These are phyloP conservation scores for Dothideomycetidae sp. DNA, from an alignment of 2,329 filamentous ascomycete species.

Conservation along the genomic window DNA sequence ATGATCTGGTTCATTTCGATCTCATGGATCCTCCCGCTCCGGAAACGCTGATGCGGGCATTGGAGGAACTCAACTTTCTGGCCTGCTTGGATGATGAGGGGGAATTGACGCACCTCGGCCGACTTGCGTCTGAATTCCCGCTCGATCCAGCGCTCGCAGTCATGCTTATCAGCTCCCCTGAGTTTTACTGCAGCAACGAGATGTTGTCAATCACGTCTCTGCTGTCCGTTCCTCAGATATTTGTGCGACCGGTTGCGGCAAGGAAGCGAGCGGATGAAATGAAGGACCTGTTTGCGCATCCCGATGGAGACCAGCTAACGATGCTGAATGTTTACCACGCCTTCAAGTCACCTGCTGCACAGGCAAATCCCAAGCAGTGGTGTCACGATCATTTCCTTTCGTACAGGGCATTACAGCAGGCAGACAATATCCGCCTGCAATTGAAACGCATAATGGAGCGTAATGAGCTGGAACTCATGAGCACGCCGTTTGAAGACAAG, in stretches of 20 bases:
- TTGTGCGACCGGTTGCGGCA: conserved; percentile 70
- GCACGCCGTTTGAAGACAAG: conserved; percentile 84
- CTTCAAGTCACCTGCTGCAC: conserved; percentile 63
- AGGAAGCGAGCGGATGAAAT: conserved; percentile 92
- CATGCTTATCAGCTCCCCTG: conserved; percentile 93
- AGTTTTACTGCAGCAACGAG: conserved; percentile 98
- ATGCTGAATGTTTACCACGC: conserved; percentile 97
- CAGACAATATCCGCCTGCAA: conserved; percentile 85
- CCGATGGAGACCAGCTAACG: conserved; percentile 88
- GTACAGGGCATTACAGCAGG: conserved; percentile 72
- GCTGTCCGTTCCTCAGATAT: conserved; percentile 87
- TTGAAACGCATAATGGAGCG: conserved; percentile 96
- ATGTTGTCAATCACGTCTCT: conserved; percentile 89
- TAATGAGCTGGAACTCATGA: conserved; percentile 69
- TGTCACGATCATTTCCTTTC: conserved; percentile 95
- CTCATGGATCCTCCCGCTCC: conserved; percentile 97
- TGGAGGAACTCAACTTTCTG: conserved; percentile 95
- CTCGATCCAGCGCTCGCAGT: conserved; percentile 88
- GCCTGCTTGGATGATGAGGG: conserved; percentile 94
- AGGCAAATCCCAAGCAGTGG: conserved; percentile 72
- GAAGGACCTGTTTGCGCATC: conserved; percentile 86
- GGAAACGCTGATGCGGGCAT: conserved; percentile 92
- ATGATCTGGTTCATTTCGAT: conserved; percentile 95
- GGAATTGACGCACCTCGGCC: conserved; percentile 72
- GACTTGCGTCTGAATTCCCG: conserved; percentile 85